Conservation (phyloP, 208 protist genomes). For the Crithidia sp. region DNA sequence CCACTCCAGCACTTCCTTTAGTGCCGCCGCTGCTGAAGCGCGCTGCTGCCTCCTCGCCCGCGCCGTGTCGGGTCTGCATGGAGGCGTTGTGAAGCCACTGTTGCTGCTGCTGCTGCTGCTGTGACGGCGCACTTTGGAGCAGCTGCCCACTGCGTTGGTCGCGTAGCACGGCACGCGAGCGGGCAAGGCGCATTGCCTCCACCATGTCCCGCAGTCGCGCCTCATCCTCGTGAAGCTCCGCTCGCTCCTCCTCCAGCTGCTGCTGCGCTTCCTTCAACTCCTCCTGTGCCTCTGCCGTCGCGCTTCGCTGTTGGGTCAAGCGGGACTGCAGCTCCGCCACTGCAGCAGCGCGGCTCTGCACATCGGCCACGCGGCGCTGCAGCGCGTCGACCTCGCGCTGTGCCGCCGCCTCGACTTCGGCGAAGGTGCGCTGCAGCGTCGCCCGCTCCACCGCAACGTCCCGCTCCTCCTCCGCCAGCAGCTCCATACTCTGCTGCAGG, state of each 20-base stretch:
- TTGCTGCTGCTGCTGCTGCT: background rate
- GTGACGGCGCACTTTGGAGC: background rate
- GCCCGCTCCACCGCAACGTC: slow-evolving; percentile 42
- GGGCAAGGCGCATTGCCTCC: slow-evolving; percentile 49
- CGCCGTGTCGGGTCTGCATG: background rate
- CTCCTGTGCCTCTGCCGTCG: slow-evolving; percentile 38
- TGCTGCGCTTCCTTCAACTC: slow-evolving; percentile 39
- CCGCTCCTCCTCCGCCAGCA: slow-evolving; percentile 60
- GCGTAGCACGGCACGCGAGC: slow-evolving; percentile 31
- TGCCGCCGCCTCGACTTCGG: slow-evolving; percentile 30
- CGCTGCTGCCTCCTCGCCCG: too few relatives aligned
- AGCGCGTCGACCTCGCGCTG: slow-evolving; percentile 52
- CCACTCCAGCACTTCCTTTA: background rate
- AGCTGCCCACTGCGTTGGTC: background rate
- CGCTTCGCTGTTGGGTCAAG: slow-evolving; percentile 40
- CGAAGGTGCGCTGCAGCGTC: slow-evolving; percentile 43
- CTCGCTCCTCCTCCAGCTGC: slow-evolving; percentile 53
- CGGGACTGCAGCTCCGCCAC: slow-evolving; percentile 35
- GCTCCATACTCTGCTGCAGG: slow-evolving; percentile 45
- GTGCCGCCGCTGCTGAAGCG: too few relatives aligned
- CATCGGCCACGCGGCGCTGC: slow-evolving; percentile 42
- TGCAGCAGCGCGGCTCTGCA: slow-evolving; percentile 42
- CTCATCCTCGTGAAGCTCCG: slow-evolving; percentile 48
- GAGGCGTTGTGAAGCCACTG: background rate
- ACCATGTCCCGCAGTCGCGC: slow-evolving; percentile 55